These are phyloP conservation scores for Brachypodium distachyon DNA, from an alignment of 202 grass and related monocot genomes.

Conservation along the genomic window DNA sequence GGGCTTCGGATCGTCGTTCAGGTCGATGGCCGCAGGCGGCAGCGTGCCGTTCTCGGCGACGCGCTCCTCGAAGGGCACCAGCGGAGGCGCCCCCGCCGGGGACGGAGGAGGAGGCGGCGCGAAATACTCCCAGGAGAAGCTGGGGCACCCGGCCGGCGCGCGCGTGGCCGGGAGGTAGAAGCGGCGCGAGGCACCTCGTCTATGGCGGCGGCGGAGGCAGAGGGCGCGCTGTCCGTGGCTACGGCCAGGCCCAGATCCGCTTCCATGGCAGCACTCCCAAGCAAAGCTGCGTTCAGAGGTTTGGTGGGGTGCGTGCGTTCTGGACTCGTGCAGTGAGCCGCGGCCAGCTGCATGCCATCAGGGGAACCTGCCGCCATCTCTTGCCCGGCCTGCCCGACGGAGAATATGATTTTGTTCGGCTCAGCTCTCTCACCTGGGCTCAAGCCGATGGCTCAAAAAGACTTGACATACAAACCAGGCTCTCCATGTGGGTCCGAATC, in stretches of 20 bases:
- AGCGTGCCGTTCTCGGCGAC: neutral
- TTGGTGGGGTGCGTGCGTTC: neutral
- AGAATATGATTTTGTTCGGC: too few relatives aligned
- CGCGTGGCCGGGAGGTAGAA: neutral
- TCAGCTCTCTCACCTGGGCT: too few relatives aligned
- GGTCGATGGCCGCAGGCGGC: constrained; percentile 19
- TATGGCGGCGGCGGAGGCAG: neutral
- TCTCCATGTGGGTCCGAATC: too few relatives aligned
- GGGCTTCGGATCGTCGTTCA: constrained; percentile 60
- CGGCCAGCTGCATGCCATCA: too few relatives aligned
- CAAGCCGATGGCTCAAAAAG: too few relatives aligned
- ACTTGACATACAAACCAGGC: too few relatives aligned
- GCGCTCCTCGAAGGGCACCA: neutral
- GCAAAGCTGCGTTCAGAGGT: too few relatives aligned
- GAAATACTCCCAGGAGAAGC: constrained; percentile 68
- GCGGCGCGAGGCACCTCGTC: constrained; percentile 40
- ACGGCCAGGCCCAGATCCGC: too few relatives aligned
- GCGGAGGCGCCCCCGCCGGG: neutral
- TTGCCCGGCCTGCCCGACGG: too few relatives aligned
- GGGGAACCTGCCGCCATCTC: too few relatives aligned
- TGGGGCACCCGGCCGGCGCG: constrained; percentile 43
- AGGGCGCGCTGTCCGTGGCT: constrained; percentile 1
- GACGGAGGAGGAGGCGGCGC: neutral
- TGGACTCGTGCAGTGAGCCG: too few relatives aligned
- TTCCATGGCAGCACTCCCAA: too few relatives aligned